A percentile compares a stretch with the other conserved stretches of the same genome.
Conservation (phyloP, 2,329 filamentous ascomycete genomes). For the Leptodontidium sp. region DNA sequence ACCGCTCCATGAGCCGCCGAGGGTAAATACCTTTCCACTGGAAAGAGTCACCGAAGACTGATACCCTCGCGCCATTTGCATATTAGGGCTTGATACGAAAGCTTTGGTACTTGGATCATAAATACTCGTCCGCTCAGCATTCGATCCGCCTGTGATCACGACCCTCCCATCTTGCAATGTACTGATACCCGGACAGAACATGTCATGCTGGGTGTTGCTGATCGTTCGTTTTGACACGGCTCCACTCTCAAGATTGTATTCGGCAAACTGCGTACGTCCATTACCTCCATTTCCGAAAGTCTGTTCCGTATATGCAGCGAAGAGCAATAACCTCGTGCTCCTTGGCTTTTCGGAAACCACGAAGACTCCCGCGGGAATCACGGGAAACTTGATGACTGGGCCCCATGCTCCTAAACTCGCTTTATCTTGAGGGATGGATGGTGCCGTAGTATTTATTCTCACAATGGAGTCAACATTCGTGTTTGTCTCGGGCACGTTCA, state of each 20-base stretch:
- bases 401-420: constrained; percentile 30
- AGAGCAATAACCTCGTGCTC: constrained; percentile 31
- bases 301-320: constrained; percentile 26
- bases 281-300: constrained; percentile 22
- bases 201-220: constrained; percentile 53
- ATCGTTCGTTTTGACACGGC: constrained; percentile 43
- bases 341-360: constrained; percentile 26
- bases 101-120: constrained; percentile 6
- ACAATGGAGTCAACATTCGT: not conserved
- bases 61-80: constrained; percentile 16
- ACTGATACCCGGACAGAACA: constrained; percentile 22
- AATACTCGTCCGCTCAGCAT: constrained; percentile 4
- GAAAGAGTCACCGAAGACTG: constrained; percentile 1
- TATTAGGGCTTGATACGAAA: not conserved
- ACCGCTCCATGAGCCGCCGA: constrained; percentile 16
- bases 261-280: constrained; percentile 46
- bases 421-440: not conserved
- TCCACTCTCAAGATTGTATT: constrained; percentile 45
- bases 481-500: not conserved
- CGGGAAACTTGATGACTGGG: constrained; percentile 33
- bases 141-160: constrained; percentile 2
- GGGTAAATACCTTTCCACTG: constrained; percentile 5
- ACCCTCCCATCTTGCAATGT: not conserved
- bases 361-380: constrained; percentile 34
- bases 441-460: not conserved